Evolutionary conservation across 257 asterid genomes (phyloP).

Genomic region (Przewalskia tangutica): DNA sequence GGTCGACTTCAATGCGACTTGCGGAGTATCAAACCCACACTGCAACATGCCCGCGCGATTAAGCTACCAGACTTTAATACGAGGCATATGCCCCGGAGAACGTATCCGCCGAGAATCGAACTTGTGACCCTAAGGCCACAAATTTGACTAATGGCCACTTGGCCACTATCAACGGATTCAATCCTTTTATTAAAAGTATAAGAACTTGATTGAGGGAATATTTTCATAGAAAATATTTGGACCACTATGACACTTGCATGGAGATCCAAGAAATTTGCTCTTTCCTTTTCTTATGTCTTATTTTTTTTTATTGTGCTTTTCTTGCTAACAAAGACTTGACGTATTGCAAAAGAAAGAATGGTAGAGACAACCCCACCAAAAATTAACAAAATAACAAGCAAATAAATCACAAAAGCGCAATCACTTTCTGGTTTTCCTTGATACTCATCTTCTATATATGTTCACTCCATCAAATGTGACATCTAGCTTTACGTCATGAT

Average conservation of each 20-base stretch:
- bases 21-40: no score
- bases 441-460: background rate
- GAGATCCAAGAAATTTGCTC: background rate
- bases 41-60: no score
- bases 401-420: background rate
- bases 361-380: background rate
- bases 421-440: background rate
- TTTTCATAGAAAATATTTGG: background rate
- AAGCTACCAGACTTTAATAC: no score
- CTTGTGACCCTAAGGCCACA: no score
- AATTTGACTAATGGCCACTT: no score
- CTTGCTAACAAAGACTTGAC: background rate
- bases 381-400: background rate
- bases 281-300: background rate
- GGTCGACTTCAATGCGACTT: no score
- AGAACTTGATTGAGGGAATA: background rate
- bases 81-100: no score
- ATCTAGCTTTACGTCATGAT: background rate
- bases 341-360: background rate
- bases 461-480: background rate
- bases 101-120: no score
- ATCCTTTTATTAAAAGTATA: background rate
- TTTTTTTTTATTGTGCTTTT: background rate
- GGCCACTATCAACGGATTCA: no score
- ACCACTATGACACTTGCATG: background rate